phyloP scores from a whole-genome alignment of 2,329 filamentous ascomycete species.

The Aspergillus arachidicola region DNA sequence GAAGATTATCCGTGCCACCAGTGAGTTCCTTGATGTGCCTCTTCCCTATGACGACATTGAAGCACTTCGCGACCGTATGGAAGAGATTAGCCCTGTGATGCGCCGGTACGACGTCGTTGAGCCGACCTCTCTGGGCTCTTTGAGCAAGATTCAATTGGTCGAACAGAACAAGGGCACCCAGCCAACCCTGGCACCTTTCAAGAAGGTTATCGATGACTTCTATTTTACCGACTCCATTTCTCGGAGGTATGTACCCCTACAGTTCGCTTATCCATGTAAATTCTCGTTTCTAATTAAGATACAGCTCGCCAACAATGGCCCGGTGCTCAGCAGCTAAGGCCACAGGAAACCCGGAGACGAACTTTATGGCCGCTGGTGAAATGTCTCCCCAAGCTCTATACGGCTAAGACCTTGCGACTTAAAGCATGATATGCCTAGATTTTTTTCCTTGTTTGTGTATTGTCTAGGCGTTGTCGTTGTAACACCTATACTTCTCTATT shows the following conservation, averaged over 20 bases:
- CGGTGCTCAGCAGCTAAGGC: slow-evolving; percentile 93
- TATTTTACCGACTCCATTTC: slow-evolving; percentile 98
- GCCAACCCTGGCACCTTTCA: slow-evolving; percentile 71
- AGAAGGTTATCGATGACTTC: slow-evolving; percentile 90
- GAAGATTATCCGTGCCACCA: slow-evolving; percentile 95
- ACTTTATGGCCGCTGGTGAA: slow-evolving; percentile 74
- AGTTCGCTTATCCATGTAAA: background rate
- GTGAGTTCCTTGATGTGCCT: slow-evolving; percentile 84
- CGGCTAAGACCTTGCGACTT: slow-evolving; percentile 30
- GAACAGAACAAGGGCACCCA: slow-evolving; percentile 92
- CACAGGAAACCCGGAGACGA: slow-evolving; percentile 74
- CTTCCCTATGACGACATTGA: slow-evolving; percentile 94
- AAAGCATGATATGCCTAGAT: slow-evolving; percentile 14
- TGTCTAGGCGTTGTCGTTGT: slow-evolving; percentile 41
- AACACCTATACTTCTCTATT: slow-evolving; percentile 32
- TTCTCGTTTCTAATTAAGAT: slow-evolving; percentile 17
- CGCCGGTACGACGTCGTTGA: slow-evolving; percentile 90
- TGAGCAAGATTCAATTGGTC: slow-evolving; percentile 93
- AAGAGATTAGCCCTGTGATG: slow-evolving; percentile 88
- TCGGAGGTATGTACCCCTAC: slow-evolving; percentile 69
- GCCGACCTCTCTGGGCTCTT: slow-evolving; percentile 68
- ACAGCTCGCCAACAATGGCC: slow-evolving; percentile 95
- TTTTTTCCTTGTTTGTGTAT: slow-evolving; percentile 28
- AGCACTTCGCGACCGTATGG: slow-evolving; percentile 86
- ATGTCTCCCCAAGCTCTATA: slow-evolving; percentile 45